Percentiles rank a stretch among this genome's conserved stretches.
phyloP scores from a whole-genome alignment of 495 filamentous ascomycete genomes.

The Aspergillus olivimuriae region DNA sequence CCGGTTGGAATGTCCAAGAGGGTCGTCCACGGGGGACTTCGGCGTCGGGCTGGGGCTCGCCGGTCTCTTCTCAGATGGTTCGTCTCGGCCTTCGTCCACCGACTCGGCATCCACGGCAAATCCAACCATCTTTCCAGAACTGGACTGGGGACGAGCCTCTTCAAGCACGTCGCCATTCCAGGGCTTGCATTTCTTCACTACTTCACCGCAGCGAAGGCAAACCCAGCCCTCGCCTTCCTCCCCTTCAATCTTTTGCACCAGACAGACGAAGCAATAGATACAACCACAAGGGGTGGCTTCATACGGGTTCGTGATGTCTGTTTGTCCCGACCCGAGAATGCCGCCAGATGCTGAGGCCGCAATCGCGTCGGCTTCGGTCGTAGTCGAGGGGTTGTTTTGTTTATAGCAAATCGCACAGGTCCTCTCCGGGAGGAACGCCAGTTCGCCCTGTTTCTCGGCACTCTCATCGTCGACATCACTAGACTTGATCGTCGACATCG shows the following conservation, averaged over 20 bases:
- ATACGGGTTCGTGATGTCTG: constrained; percentile 95
- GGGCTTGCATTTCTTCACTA: constrained; percentile 82
- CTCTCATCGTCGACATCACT: constrained; percentile 41
- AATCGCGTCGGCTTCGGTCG: constrained; percentile 63
- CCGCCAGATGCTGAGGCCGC: constrained; percentile 59
- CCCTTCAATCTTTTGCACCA: constrained; percentile 81
- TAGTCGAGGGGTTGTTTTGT: constrained; percentile 69
- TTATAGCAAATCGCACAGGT: constrained; percentile 98
- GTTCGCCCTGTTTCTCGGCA: constrained; percentile 58
- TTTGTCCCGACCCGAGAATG: constrained; percentile 79
- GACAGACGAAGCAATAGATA: constrained; percentile 94
- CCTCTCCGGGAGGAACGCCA: constrained; percentile 79
- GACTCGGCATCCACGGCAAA: constrained; percentile 53
- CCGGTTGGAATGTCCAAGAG: constrained; percentile 33
- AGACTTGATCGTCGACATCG: constrained; percentile 54
- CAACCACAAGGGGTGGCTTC: constrained; percentile 87
- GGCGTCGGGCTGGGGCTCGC: constrained; percentile 16
- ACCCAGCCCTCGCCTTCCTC: constrained; percentile 96
- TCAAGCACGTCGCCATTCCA: constrained; percentile 86
- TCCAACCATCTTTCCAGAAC: constrained; percentile 58
- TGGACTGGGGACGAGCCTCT: constrained; percentile 42
- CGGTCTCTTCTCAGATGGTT: constrained; percentile 5
- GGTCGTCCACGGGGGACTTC: constrained; percentile 29
- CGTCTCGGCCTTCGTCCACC: constrained; percentile 5
- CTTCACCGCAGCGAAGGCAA: constrained; percentile 84